phyloP scores from a whole-genome alignment of 2,329 filamentous ascomycete species.

The Truncatella angustata region DNA sequence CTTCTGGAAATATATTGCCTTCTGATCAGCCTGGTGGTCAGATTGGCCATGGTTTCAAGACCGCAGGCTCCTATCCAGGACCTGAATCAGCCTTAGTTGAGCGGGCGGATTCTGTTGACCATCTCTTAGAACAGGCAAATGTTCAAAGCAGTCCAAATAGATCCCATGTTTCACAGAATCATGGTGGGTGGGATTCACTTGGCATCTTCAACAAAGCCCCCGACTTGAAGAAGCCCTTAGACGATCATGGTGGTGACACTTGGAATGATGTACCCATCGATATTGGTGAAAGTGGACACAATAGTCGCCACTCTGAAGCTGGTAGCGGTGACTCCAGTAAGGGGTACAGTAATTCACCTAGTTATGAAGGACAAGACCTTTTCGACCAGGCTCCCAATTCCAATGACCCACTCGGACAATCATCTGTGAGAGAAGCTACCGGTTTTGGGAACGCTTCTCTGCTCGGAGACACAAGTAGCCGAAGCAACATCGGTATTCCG shows the following conservation, averaged over 20 bases:
- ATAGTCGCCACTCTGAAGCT: no score
- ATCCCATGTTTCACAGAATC: not conserved
- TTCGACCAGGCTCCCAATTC: no score
- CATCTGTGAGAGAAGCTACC: no score
- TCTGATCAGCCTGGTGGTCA: not conserved
- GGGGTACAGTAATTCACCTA: no score
- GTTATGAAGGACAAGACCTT: no score
- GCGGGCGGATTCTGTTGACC: not conserved
- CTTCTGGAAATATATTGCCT: no score
- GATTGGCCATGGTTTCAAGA: not conserved
- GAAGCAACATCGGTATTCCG: no score
- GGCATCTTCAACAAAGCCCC: not conserved
- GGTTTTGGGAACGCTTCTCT: no score
- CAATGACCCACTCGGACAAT: no score
- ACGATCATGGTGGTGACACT: not conserved
- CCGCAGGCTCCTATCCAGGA: not conserved
- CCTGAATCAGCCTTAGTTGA: not conserved
- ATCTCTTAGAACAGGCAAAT: not conserved
- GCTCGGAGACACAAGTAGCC: no score
- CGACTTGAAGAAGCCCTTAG: not conserved
- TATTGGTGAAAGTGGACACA: not conserved
- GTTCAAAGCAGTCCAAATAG: no score
- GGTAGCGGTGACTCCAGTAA: no score
- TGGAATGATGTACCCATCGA: not conserved
- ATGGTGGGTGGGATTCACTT: not conserved